Base-by-base conservation (phyloP, 129 eudicot genomes). In the Erigeron canadensis region DNA sequence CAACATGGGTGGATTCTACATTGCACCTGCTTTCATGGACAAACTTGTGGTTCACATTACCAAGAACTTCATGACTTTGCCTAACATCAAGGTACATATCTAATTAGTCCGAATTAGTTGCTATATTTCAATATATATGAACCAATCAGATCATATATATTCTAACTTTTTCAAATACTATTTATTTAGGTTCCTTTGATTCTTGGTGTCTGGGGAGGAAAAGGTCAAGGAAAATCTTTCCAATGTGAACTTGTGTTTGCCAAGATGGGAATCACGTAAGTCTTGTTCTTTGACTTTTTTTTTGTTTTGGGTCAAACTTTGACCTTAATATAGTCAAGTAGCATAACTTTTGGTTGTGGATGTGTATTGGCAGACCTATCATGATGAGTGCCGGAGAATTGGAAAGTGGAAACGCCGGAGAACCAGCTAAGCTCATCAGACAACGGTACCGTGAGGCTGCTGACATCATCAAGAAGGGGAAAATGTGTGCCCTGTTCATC, bases 331-430 rank as follows among this genome's bases (percentile, higher is more conserved):
- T 19, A 47, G 70, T 73, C 62, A 62, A 73, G 22, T 6, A 40
- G 4, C 39, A 8, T 66, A 2, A 37, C 56, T 45, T 61, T 59
- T 55, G 46, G 61, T 59, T 58, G 48, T 37, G 69, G 47, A 6
- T 68, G 80, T 76, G 42, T 45, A 57, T 72, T 47, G 7, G 11
- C 88, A 89, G 97, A 78, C 98, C 97, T 3, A 94, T 94, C 79
- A 90, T 94, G 96, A 89, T 94, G 99, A 94, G 99, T 80, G 97
- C 99, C 70, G 99, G 99, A 90, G 99, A 94, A 68, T 40, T 94
- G 81, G 98, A 94, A 73, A 89, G 96, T 60, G 98, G 98, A 7
- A 94, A 87, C 40, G 98, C 97, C 19, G 98, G 98, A 80, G 98
- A 94, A 81, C 98, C 98, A 1, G 97, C 98, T 0, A 94, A 94